Evolutionary conservation across 2,329 filamentous ascomycete genomes (phyloP).

Genomic region (Penicillium polonicum): DNA sequence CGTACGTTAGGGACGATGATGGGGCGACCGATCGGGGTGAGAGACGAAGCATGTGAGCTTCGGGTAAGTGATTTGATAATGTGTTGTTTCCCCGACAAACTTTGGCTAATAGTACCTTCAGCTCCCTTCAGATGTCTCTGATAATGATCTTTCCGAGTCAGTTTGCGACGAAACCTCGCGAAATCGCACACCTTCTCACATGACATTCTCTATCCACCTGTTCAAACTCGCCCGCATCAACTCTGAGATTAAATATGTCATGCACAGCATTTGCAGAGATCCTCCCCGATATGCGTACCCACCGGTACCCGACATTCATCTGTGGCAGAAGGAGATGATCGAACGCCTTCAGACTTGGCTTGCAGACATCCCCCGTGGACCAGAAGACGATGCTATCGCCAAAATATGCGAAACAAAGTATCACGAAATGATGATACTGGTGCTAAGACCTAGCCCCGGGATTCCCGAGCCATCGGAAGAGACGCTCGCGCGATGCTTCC

Average conservation of each 20-base stretch:
- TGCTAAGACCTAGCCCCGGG: constrained; percentile 53
- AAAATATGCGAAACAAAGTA: constrained; percentile 48
- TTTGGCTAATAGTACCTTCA: constrained; percentile 7
- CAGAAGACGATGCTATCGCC: constrained; percentile 9
- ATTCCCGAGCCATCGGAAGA: constrained; percentile 50
- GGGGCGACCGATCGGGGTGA: constrained; percentile 55
- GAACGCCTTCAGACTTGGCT: constrained; percentile 45
- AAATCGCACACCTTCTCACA: constrained; percentile 25
- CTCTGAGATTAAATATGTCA: constrained; percentile 59
- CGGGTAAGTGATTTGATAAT: constrained; percentile 36
- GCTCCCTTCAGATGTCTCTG: constrained; percentile 24
- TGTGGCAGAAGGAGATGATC: constrained; percentile 50
- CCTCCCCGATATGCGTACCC: constrained; percentile 53
- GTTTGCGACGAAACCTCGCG: neutral
- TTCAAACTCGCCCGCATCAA: constrained; percentile 49
- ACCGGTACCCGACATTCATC: constrained; percentile 44
- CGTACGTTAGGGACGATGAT: constrained; percentile 56
- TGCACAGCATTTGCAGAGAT: constrained; percentile 53
- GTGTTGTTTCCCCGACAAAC: constrained; percentile 1
- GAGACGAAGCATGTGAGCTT: constrained; percentile 57
- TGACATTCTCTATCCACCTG: constrained; percentile 50
- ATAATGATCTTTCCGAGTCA: constrained; percentile 15
- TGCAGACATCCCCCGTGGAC: constrained; percentile 35
- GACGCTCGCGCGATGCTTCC: constrained; percentile 44
- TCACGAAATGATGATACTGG: constrained; percentile 50